Percentiles rank a stretch among this genome's conserved stretches.
These are phyloP conservation scores for Starmera pachycereana DNA, from an alignment of 805 yeast species.

Conservation along the genomic window DNA sequence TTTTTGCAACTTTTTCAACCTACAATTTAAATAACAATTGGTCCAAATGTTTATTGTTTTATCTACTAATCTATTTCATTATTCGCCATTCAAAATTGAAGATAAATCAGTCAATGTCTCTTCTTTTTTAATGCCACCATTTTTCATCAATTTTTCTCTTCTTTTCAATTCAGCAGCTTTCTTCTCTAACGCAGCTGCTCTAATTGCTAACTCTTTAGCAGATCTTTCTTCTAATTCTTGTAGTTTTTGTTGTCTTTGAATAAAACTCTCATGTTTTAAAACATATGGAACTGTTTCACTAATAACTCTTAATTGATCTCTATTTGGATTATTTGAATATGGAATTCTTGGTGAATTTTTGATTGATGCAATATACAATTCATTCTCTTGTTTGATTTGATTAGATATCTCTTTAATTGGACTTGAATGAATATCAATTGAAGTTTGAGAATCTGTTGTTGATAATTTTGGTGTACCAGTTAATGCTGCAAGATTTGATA, in stretches of 20 bases:
- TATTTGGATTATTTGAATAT: constrained; percentile 28
- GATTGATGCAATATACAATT: constrained; percentile 25
- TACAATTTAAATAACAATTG: not conserved
- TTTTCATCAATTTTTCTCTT: constrained; percentile 41
- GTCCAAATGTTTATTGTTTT: not conserved
- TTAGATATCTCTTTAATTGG: constrained; percentile 28
- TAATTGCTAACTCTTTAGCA: constrained; percentile 58
- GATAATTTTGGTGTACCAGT: constrained; percentile 6
- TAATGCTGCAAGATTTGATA: constrained; percentile 51
- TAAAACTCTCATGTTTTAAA: constrained; percentile 62
- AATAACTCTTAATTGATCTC: constrained; percentile 62
- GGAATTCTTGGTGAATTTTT: constrained; percentile 22
- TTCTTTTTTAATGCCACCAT: constrained; percentile 25
- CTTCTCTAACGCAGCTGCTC: constrained; percentile 70
- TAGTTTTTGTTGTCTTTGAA: constrained; percentile 66
- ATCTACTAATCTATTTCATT: not conserved
- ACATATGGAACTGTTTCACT: constrained; percentile 84
- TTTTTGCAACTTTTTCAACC: too few relatives aligned
- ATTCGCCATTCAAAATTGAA: constrained; percentile 20
- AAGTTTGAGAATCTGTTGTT: not conserved
- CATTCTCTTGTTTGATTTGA: constrained; percentile 27
- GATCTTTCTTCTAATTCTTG: constrained; percentile 73
- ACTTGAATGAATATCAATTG: constrained; percentile 17
- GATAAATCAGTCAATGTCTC: constrained; percentile 42
- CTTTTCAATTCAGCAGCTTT: constrained; percentile 37